These are phyloP conservation scores for Leucaena leucocephala DNA, from an alignment of 306 rosid species.

Conservation along the genomic window DNA sequence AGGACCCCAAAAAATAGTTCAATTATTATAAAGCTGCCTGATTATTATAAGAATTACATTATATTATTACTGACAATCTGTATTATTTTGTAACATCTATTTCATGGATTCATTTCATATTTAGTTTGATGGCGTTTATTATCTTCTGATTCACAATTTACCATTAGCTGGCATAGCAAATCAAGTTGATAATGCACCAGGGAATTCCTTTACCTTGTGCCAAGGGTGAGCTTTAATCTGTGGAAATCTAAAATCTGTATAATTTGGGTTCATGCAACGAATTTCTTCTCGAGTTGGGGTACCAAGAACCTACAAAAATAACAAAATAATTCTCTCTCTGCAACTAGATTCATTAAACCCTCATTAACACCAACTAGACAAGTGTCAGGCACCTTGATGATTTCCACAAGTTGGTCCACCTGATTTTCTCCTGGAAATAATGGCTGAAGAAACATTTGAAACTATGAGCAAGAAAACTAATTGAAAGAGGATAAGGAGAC, in stretches of 20 bases:
- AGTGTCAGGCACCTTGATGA: slow-evolving; percentile 78
- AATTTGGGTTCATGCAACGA: slow-evolving; percentile 93
- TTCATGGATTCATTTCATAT: background rate
- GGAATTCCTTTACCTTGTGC: slow-evolving; percentile 75
- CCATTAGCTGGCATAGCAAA: background rate
- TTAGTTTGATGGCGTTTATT: background rate
- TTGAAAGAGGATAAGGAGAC: slow-evolving; percentile 1
- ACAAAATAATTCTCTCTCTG: slow-evolving; percentile 28
- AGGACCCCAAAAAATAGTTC: background rate
- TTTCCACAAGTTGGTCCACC: slow-evolving; percentile 96
- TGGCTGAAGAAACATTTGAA: slow-evolving; percentile 68
- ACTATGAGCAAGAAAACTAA: slow-evolving; percentile 32
- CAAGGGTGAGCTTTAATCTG: slow-evolving; percentile 97
- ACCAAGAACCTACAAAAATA: slow-evolving; percentile 80
- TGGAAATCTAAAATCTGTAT: slow-evolving; percentile 93
- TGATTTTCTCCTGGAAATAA: slow-evolving; percentile 94
- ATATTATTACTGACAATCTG: background rate
- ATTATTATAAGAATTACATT: background rate
- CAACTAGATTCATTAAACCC: slow-evolving; percentile 10
- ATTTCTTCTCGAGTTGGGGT: slow-evolving; percentile 99
- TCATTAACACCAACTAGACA: slow-evolving; percentile 35
- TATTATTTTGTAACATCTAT: background rate
- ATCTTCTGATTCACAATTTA: background rate
- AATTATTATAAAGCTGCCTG: background rate
- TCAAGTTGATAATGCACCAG: background rate